Conservation (phyloP, 148 eudicot species). For the Rhododendron kiyosumense region DNA sequence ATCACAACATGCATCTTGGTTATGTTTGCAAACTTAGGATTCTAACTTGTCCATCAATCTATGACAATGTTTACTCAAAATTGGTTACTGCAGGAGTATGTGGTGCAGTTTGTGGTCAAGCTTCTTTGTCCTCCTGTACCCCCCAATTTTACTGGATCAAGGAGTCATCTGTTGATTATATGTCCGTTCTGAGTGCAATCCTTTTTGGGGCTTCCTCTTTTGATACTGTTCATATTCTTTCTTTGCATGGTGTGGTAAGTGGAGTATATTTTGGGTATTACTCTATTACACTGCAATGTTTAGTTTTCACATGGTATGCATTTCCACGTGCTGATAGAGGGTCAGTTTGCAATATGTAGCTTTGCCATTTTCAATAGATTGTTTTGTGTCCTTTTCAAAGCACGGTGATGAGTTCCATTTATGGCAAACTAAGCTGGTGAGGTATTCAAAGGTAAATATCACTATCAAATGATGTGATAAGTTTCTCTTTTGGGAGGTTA, state of each 20-base stretch:
- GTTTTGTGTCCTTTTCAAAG: not conserved
- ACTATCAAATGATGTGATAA: not conserved
- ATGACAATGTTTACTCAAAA: not conserved
- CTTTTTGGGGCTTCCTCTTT: conserved; percentile 27
- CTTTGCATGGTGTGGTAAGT: conserved; percentile 31
- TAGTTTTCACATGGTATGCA: not conserved
- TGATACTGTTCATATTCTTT: conserved; percentile 28
- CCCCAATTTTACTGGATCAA: conserved; percentile 10
- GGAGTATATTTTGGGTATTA: not conserved
- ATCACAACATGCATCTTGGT: not conserved
- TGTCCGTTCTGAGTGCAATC: conserved; percentile 19
- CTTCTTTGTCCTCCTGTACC: conserved; percentile 25
- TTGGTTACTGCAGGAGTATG: conserved; percentile 19
- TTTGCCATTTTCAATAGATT: not conserved
- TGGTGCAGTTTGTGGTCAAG: conserved; percentile 28
- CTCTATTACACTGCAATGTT: not conserved
- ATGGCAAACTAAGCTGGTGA: not conserved
- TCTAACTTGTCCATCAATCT: not conserved
- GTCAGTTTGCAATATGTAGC: not conserved
- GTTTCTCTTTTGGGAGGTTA: not conserved
- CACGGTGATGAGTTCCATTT: not conserved
- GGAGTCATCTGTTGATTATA: conserved; percentile 19
- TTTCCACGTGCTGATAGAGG: not conserved
- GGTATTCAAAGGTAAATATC: not conserved
- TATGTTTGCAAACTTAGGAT: not conserved